Conservation (phyloP, 2,329 filamentous ascomycete species). For the Aspergillus fischeri region DNA sequence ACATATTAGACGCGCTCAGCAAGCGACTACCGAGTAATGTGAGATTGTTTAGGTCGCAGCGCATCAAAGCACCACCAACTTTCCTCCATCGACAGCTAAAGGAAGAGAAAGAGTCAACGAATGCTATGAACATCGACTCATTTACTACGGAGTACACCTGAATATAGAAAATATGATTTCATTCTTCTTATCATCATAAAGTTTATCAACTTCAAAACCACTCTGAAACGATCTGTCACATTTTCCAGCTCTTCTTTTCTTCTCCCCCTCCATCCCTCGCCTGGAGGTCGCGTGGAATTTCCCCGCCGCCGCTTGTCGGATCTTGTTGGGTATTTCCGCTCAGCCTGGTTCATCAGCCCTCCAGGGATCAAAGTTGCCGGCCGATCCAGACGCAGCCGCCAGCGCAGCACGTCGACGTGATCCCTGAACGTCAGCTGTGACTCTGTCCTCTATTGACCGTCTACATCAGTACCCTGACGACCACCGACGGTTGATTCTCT, state of each 20-base stretch:
- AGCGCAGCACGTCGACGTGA: constrained; percentile 19
- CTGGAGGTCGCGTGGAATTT: constrained; percentile 3
- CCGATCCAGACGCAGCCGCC: constrained; percentile 24
- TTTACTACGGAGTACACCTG: neutral
- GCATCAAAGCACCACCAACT: neutral
- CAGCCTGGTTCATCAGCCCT: constrained; percentile 10
- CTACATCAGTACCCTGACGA: constrained; percentile 7
- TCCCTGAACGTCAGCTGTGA: constrained; percentile 13
- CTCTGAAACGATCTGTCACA: constrained; percentile 14
- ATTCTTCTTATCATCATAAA: neutral
- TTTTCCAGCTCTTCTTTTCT: neutral
- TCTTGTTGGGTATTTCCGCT: constrained; percentile 20
- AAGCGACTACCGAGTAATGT: neutral
- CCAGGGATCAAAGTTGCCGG: constrained; percentile 22
- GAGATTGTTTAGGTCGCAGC: neutral
- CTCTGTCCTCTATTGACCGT: constrained; percentile 11
- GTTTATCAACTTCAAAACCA: neutral
- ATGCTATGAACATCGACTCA: neutral
- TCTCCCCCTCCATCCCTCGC: constrained; percentile 4
- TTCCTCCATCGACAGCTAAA: neutral
- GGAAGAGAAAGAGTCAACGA: neutral
- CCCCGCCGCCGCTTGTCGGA: constrained; percentile 15
- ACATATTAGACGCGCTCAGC: neutral
- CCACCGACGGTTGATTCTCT: constrained; percentile 19
- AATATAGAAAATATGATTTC: neutral